Evolutionary conservation across 108 stramenopile genomes (phyloP).

Genomic region (Licmophora abbreviata): DNA sequence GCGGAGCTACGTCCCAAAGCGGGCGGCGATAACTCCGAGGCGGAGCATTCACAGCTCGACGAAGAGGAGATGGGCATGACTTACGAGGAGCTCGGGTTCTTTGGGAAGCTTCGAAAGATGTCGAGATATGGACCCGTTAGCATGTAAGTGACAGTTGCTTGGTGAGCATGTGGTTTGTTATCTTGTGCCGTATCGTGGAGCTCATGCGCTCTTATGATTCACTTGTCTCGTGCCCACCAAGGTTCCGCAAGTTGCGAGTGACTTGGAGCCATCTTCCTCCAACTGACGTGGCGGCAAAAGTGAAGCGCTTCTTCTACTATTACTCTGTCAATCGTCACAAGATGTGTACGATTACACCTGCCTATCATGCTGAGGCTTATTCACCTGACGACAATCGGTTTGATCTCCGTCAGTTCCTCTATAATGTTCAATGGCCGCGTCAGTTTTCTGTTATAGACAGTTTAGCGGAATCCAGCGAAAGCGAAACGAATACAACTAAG

Average conservation of each 20-base stretch:
- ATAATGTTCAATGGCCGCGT: conserved; percentile 84
- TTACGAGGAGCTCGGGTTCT: conserved; percentile 91
- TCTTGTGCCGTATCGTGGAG: background rate
- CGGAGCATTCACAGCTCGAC: conserved; percentile 85
- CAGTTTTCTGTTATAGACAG: conserved; percentile 84
- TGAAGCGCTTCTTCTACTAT: conserved; percentile 91
- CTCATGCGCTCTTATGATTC: background rate
- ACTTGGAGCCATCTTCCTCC: conserved; percentile 79
- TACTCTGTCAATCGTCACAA: conserved; percentile 98
- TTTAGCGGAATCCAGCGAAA: conserved; percentile 23
- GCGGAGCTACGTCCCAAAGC: conserved; percentile 93
- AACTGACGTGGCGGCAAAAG: conserved; percentile 78
- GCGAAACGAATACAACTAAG: background rate
- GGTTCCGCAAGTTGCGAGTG: conserved; percentile 61
- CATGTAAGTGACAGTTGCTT: conserved; percentile 56
- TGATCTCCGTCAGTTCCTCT: conserved; percentile 94
- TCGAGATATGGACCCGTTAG: conserved; percentile 88
- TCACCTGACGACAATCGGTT: conserved; percentile 98
- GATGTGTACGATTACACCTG: conserved; percentile 96
- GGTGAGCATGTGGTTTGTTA: background rate
- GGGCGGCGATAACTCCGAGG: conserved; percentile 17
- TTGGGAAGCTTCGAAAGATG: conserved; percentile 91
- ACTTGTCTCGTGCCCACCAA: background rate
- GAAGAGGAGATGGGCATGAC: conserved; percentile 99
- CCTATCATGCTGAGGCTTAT: conserved; percentile 96